Conservation (phyloP, 176 grass and related monocot species). For the Ensete glaucum region DNA sequence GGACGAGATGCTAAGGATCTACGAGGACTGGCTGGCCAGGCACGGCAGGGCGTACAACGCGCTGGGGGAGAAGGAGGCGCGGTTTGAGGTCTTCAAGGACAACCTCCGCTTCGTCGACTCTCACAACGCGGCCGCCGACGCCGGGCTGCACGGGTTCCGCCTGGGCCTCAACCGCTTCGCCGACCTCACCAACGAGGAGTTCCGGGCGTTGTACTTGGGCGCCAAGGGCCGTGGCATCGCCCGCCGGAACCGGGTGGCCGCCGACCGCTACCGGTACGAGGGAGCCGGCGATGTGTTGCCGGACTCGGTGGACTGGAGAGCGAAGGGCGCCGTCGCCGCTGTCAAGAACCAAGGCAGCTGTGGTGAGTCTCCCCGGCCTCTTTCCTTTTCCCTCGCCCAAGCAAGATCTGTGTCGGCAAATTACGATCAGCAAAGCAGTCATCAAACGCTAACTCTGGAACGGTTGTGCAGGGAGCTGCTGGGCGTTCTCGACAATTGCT, state of each 20-base stretch:
- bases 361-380: neutral
- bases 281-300: neutral
- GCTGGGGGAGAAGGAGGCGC: neutral
- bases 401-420: neutral
- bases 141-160: neutral
- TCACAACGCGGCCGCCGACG: neutral
- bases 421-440: neutral
- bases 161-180: constrained; percentile 2
- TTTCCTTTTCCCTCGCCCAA: neutral
- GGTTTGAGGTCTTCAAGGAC: neutral
- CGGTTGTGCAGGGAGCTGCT: neutral
- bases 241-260: neutral
- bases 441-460: neutral
- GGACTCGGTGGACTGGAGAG: neutral
- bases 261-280: neutral
- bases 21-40: neutral
- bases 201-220: neutral
- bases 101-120: neutral
- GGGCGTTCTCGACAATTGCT: neutral
- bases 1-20: neutral
- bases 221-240: neutral
- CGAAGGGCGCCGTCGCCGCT: neutral
- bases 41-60: neutral
- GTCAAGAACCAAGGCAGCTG: neutral
- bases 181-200: constrained; percentile 14